Evolutionary conservation across 257 asterid genomes (phyloP).

Genomic region (Solanum pinnatisectum): DNA sequence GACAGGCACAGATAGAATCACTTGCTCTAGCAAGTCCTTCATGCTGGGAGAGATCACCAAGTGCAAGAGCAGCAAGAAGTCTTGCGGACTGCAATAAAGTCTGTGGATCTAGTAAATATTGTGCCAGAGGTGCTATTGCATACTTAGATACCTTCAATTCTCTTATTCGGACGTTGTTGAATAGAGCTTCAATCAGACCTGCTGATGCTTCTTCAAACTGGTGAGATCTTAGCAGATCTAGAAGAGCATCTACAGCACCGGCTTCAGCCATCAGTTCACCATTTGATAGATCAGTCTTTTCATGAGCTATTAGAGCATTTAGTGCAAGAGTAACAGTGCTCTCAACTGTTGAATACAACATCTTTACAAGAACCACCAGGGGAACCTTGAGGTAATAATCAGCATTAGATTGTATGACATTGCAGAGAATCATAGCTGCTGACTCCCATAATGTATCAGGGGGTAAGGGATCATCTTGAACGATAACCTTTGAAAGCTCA

Average conservation of each 20-base stretch:
- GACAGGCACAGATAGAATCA: slow-evolving; percentile 68
- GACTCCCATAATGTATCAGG: slow-evolving; percentile 60
- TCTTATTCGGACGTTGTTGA: slow-evolving; percentile 46
- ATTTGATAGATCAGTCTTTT: slow-evolving; percentile 49
- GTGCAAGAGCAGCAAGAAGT: slow-evolving; percentile 80
- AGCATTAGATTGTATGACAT: slow-evolving; percentile 40
- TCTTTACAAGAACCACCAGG: slow-evolving; percentile 58
- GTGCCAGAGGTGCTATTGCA: slow-evolving; percentile 83
- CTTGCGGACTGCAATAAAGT: slow-evolving; percentile 50
- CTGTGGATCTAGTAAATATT: slow-evolving; percentile 77
- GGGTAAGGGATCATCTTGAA: slow-evolving; percentile 74
- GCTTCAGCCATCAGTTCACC: slow-evolving; percentile 69
- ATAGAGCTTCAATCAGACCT: slow-evolving; percentile 63
- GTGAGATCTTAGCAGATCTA: slow-evolving; percentile 78
- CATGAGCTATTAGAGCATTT: slow-evolving; percentile 58
- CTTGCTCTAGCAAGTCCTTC: slow-evolving; percentile 80
- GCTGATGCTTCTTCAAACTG: slow-evolving; percentile 66
- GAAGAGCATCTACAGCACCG: slow-evolving; percentile 74
- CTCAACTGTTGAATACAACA: slow-evolving; percentile 47
- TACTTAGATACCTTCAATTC: slow-evolving; percentile 71
- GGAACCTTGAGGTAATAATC: slow-evolving; percentile 58
- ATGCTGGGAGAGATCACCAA: slow-evolving; percentile 84
- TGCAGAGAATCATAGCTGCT: slow-evolving; percentile 64
- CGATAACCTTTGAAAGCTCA: slow-evolving; percentile 72
- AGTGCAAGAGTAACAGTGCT: slow-evolving; percentile 50